These are phyloP conservation scores for Psidium guajava DNA, from an alignment of 345 rosid genomes.

Conservation along the genomic window DNA sequence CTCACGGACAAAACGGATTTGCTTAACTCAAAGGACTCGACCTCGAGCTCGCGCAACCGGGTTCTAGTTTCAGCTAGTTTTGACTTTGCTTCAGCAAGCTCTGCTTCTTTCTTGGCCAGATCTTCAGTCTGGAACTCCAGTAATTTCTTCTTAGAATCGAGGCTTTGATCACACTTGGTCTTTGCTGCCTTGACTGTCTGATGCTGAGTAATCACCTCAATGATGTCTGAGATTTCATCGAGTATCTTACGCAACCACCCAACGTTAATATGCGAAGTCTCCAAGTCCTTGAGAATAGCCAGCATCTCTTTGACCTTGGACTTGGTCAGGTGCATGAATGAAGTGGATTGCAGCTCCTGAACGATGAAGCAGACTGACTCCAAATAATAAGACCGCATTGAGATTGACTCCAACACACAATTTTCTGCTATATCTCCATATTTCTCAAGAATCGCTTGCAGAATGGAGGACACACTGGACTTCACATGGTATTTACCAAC, in stretches of 20 bases:
- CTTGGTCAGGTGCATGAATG: slow-evolving; percentile 48
- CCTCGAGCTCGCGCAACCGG: slow-evolving; percentile 30
- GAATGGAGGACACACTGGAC: slow-evolving; percentile 34
- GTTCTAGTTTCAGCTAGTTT: slow-evolving; percentile 21
- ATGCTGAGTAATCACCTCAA: slow-evolving; percentile 33
- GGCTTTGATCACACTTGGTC: slow-evolving; percentile 16
- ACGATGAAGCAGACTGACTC: slow-evolving; percentile 67
- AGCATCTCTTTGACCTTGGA: slow-evolving; percentile 50
- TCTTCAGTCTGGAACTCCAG: slow-evolving; percentile 31
- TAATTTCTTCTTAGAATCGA: slow-evolving; percentile 37
- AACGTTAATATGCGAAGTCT: slow-evolving; percentile 51
- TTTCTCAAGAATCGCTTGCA: slow-evolving; percentile 43
- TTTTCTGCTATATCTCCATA: slow-evolving; percentile 80
- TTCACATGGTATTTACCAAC: slow-evolving; percentile 69
- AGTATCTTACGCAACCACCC: slow-evolving; percentile 51
- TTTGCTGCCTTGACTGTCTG: slow-evolving; percentile 29
- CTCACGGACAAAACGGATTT: slow-evolving; percentile 16
- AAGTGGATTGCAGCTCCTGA: slow-evolving; percentile 52
- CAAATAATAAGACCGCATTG: slow-evolving; percentile 57
- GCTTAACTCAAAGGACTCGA: slow-evolving; percentile 22
- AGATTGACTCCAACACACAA: slow-evolving; percentile 51
- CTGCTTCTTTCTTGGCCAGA: slow-evolving; percentile 37
- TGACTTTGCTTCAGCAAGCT: slow-evolving; percentile 20
- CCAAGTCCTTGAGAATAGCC: slow-evolving; percentile 76
- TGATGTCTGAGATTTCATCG: slow-evolving; percentile 36